A percentile compares a stretch with the other conserved stretches of the same genome.
Evolutionary conservation across 176 grass and related monocot genomes (phyloP).

Genomic region (Carex myosuroides): DNA sequence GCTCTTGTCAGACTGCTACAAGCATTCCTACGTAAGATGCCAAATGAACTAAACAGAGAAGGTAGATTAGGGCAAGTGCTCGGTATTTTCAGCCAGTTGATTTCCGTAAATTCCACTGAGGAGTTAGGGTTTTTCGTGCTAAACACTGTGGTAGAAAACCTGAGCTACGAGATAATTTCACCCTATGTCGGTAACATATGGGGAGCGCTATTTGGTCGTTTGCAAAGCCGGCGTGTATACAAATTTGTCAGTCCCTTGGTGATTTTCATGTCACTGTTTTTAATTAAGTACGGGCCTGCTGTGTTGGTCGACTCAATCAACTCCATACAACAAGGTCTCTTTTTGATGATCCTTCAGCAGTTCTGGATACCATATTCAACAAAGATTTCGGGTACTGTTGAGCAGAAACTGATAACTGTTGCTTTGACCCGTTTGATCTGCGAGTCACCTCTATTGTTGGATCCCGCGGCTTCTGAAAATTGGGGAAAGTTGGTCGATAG

Average conservation of each 20-base stretch:
- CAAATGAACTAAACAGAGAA: constrained; percentile 88
- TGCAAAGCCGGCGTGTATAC: constrained; percentile 55
- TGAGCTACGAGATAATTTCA: constrained; percentile 62
- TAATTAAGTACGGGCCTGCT: constrained; percentile 63
- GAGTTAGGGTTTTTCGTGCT: constrained; percentile 90
- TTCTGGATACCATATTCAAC: constrained; percentile 89
- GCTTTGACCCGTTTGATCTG: constrained; percentile 88
- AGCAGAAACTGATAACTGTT: constrained; percentile 76
- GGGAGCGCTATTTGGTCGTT: constrained; percentile 52
- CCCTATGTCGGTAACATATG: constrained; percentile 74
- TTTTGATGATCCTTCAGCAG: constrained; percentile 56
- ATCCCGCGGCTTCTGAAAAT: constrained; percentile 44
- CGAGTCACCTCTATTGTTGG: constrained; percentile 53
- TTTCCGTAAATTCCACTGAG: constrained; percentile 54
- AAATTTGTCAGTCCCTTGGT: constrained; percentile 85
- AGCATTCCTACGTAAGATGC: constrained; percentile 85
- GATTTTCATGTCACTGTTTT: constrained; percentile 81
- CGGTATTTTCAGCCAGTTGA: constrained; percentile 49
- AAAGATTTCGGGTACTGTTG: constrained; percentile 70
- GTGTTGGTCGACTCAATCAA: constrained; percentile 66
- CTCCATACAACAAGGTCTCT: constrained; percentile 56
- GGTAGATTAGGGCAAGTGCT: constrained; percentile 65
- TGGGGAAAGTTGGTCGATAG: constrained; percentile 91
- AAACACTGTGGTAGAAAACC: constrained; percentile 85
- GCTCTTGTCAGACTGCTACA: constrained; percentile 79